phyloP scores from a whole-genome alignment of 148 eudicot species.

The Simmondsia chinensis region DNA sequence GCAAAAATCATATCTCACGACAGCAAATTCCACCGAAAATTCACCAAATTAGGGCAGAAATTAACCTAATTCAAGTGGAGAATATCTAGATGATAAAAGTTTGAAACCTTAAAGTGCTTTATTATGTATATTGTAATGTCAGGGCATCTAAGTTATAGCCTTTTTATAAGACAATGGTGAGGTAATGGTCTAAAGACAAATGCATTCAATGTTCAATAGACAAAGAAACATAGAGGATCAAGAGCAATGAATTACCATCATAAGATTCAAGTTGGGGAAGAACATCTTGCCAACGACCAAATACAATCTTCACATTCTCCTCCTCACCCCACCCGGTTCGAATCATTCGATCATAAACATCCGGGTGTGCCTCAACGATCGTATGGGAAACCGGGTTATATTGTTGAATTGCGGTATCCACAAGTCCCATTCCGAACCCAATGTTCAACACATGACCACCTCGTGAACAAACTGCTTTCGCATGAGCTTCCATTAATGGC shows the following conservation, averaged over 20 bases:
- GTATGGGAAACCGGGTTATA: conserved; percentile 63
- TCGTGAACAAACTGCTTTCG: conserved; percentile 73
- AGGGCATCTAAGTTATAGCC: no score
- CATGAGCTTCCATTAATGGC: conserved; percentile 95
- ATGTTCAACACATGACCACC: conserved; percentile 72
- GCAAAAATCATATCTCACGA: no score
- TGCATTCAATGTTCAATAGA: neutral
- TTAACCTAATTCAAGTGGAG: no score
- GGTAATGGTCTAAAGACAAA: neutral
- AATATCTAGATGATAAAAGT: no score
- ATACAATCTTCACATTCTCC: conserved; percentile 77
- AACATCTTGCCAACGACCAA: conserved; percentile 96
- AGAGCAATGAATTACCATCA: conserved; percentile 45
- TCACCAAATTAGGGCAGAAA: no score
- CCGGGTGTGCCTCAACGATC: conserved; percentile 88
- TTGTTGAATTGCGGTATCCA: conserved; percentile 82
- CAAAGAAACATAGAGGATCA: neutral
- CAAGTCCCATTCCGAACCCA: conserved; percentile 98
- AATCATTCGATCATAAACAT: conserved; percentile 77
- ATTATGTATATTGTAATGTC: no score
- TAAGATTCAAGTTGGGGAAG: conserved; percentile 68
- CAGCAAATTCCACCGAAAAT: no score
- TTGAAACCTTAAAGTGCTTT: no score
- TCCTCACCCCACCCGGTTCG: conserved; percentile 78
- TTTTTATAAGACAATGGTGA: no score